Evolutionary conservation across 2,329 filamentous ascomycete species (phyloP), one percentile per base, ranked within the genome.

Genomic region (Colletotrichum endophyticum): DNA sequence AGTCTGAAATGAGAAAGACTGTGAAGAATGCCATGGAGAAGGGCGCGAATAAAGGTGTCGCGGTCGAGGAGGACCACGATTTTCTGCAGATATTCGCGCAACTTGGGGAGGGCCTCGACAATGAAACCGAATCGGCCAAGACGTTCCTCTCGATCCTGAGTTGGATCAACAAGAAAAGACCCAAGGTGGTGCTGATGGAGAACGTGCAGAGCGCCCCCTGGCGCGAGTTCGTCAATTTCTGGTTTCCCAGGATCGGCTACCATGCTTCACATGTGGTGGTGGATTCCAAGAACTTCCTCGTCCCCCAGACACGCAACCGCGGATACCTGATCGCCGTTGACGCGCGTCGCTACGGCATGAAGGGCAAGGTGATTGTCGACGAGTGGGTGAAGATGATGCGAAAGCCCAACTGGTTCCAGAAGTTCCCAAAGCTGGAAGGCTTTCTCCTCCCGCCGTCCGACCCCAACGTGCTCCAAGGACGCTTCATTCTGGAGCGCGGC

Each of bases 221-320:
- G 93, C 72, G 84, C 0, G 79, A 86, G 6, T 88, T 92, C 44
- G 83, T 85, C n/a, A 73, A 80, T 0, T 76, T 81, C 11, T 86
- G 84, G 80, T 85, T 88, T 61, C 82, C 82, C 4, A 80, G 80
- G n/a, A 78, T 92, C 49, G 90, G 87, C 3, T 96, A 96, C 79
- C 82, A 87, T 3, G 89, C 89, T 1, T 80, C 81, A 0, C 88
- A 86, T 64, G 78, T 87, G 0, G 85, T 84, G 6, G 84, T 94
- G 0, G 94, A 96, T 79, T 94, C 92, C 0, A 95, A 95, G 81
- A 84, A 94, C 5, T 95, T 89, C 79, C 95, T 95, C 75, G 84
- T 96, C 1, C 95, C 95, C 0, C 95, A 96, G 70, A 95, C 93
- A 0, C 87, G 93, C 3, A 83, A 86, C 56, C 87, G 93, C 39